Base-by-base conservation (phyloP, 2,329 filamentous ascomycete genomes). In the Neofusicoccum kwambonambiense region DNA sequence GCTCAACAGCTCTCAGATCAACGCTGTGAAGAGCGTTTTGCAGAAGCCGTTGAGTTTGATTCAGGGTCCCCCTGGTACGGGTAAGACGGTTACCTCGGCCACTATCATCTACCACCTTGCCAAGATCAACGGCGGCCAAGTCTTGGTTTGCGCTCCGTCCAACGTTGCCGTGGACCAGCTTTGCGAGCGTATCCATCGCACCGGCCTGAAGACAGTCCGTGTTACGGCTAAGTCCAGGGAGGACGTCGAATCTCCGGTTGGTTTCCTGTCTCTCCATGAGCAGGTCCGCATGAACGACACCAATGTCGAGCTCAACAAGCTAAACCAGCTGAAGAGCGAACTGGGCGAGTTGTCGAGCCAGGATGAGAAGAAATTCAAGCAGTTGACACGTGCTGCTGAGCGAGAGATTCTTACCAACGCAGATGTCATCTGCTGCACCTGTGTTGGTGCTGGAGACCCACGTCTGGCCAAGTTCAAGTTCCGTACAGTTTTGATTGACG, bases 111-210 rank as follows among this genome's bases (percentile, higher is more conserved):
- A 97, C 75, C 95, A 99, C 76, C 84, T 99, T 65, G 92, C 93
- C 70, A 98, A 97, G 81, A 90, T 96, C 79, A 98, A 93, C 71
- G 93, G 90, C 68, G 93, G 93, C 62, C 95, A 97, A 74, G 94
- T 99, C 3, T 84, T 99, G 41, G 95, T 99, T 51, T 99, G 95
- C 73, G 95, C 95, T 15, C 95, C 95, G 0, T 99, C 95, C 57
- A 99, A 99, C 83, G 95, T 99, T 68, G 95, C 95, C 8, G 95
- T 99, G 34, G 95, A 99, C 74, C 95, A 99, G 79, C 89, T 99
- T 35, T 99, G 95, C 75, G 95, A 99, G 79, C 92, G 96, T 52
- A 94, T 99, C 68, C 94, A 98, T 78, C 87, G 89, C 65, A 99
- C 95, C 39, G 93, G 93, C 2, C 84, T 99, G 68, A 99, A 99